phyloP scores from a whole-genome alignment of 352 stramenopile species.

The Globisporangium middletonii region DNA sequence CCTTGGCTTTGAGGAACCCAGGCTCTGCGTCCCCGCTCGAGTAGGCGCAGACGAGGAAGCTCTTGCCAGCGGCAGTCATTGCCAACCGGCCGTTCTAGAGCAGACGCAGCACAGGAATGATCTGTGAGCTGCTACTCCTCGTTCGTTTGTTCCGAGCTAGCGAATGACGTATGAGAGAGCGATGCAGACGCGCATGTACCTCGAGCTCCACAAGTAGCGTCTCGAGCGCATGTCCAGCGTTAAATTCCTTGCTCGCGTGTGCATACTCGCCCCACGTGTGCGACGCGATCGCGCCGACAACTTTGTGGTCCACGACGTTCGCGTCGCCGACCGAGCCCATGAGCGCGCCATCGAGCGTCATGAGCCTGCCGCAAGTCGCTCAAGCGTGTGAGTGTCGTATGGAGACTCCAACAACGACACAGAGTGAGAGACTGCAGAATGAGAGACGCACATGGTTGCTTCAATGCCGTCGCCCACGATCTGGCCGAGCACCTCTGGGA shows the following conservation, averaged over 20 bases:
- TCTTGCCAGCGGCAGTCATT: constrained; percentile 58
- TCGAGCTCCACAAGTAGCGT: constrained; percentile 74
- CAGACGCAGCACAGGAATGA: not conserved
- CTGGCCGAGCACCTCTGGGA: constrained; percentile 74
- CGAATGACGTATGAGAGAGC: not conserved
- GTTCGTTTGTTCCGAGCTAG: not conserved
- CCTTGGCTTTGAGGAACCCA: constrained; percentile 74
- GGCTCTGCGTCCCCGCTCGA: constrained; percentile 43
- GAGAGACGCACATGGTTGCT: constrained; percentile 56
- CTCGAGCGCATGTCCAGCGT: constrained; percentile 40
- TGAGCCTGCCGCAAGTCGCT: constrained; percentile 35
- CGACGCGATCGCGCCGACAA: constrained; percentile 77
- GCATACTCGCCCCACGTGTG: constrained; percentile 84
- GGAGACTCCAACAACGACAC: not conserved
- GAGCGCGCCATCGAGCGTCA: constrained; percentile 82
- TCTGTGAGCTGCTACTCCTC: no score
- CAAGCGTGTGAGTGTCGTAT: not conserved
- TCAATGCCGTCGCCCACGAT: constrained; percentile 71
- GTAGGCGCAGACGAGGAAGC: constrained; percentile 76
- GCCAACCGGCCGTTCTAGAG: constrained; percentile 46
- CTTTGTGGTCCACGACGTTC: constrained; percentile 69
- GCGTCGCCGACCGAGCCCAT: constrained; percentile 64
- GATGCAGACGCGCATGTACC: constrained; percentile 19
- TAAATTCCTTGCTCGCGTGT: constrained; percentile 67
- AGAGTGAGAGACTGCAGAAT: no score